Percentiles rank a stretch among this genome's conserved stretches.
phyloP scores from a whole-genome alignment of 2,329 filamentous ascomycete species.

The Laburnicola sp. region DNA sequence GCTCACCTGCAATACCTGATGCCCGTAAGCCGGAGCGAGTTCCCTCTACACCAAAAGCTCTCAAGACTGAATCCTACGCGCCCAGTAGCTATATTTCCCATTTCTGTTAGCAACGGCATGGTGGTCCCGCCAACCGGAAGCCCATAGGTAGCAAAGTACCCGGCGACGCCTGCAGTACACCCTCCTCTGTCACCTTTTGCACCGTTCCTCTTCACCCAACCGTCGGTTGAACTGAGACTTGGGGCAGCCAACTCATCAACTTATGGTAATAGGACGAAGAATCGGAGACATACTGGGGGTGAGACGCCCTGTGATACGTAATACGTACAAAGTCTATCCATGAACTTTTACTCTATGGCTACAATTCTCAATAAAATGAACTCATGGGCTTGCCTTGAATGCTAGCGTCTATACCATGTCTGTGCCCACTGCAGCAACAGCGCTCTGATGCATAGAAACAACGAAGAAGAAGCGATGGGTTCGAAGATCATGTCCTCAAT shows the following conservation, averaged over 20 bases:
- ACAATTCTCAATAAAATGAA: too few species aligned
- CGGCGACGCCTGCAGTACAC: constrained; percentile 20
- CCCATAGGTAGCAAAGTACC: constrained; percentile 12
- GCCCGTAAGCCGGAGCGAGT: constrained; percentile 12
- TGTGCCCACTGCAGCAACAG: too few species aligned
- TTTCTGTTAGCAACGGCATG: constrained; percentile 22
- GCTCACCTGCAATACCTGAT: constrained; percentile 17
- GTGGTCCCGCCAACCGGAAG: constrained; percentile 21
- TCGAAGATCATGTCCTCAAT: neutral
- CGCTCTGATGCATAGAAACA: too few species aligned
- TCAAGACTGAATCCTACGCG: neutral
- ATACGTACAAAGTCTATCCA: too few species aligned
- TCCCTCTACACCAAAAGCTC: constrained; percentile 1
- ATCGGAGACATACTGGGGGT: too few species aligned
- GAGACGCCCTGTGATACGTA: too few species aligned
- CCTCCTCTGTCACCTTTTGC: constrained; percentile 11
- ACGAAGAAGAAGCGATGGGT: neutral
- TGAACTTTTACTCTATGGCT: too few species aligned
- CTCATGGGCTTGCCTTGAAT: too few species aligned
- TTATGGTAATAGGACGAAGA: neutral
- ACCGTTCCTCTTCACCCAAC: constrained; percentile 6
- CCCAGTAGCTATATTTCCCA: constrained; percentile 5
- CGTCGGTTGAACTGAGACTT: constrained; percentile 8
- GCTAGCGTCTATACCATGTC: too few species aligned
- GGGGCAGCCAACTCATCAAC: constrained; percentile 27